Conservation (phyloP, 2,329 filamentous ascomycete genomes). For the Aspergillus piperis region DNA sequence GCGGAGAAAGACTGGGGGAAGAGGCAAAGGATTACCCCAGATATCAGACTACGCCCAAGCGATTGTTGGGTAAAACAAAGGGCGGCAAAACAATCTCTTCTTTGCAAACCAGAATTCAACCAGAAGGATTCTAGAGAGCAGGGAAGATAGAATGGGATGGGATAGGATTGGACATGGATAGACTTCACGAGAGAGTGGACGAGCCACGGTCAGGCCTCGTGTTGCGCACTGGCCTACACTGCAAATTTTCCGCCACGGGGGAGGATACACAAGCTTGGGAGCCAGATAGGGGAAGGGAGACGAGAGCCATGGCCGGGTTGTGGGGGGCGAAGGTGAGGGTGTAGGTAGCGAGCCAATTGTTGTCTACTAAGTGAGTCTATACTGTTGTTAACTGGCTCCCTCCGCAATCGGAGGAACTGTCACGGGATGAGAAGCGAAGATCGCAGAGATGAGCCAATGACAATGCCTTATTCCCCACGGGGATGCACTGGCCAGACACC, state of each 20-base stretch:
- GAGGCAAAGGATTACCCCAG: constrained; percentile 8
- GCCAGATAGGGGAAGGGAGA: not conserved
- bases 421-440: no score
- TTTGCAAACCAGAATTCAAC: not conserved
- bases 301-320: not conserved
- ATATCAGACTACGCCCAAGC: not conserved
- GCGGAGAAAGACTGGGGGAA: not conserved
- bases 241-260: constrained; percentile 53
- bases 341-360: no score
- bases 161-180: not conserved
- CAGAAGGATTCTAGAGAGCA: not conserved
- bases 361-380: no score
- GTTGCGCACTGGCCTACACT: not conserved
- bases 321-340: no score
- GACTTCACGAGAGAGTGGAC: not conserved
- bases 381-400: no score
- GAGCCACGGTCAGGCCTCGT: not conserved
- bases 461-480: no score
- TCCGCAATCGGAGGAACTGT: no score
- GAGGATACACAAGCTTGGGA: no score
- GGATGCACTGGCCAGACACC: no score
- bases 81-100: not conserved
- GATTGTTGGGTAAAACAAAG: constrained; percentile 1
- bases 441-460: no score
- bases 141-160: not conserved